Base-by-base conservation (phyloP, 2,329 filamentous ascomycete genomes). In the Aspergillus clavatus region DNA sequence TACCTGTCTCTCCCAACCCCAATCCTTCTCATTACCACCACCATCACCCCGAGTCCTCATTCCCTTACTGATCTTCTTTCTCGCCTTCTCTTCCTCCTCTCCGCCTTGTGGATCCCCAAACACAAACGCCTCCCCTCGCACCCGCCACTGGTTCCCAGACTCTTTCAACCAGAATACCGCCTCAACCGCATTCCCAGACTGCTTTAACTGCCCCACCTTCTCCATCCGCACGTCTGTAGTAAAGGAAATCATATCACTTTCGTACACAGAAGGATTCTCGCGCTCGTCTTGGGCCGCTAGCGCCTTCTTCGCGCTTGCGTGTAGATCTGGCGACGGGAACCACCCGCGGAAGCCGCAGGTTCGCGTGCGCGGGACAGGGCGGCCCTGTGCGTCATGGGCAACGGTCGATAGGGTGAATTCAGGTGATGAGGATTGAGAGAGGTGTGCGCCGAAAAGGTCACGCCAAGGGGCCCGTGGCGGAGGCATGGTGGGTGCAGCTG, bases 151-250 rank as follows among this genome's bases (percentile, higher is more conserved):
- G 12, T 81, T 85, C 65, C 75, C 79, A 4, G 75, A 73, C 35
- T 84, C 79, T 52, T 80, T 78, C 7, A 83, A 73, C 91, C 90
- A 97, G 65, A 87, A 93, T 8, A 89, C 80, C 5, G 83, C 87
- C 69, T 96, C 91, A n/a, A 91, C 81, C 2, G 78, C 50, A 76
- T 1, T 82, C 82, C 29, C 88, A 82, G 27, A 83, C 78, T 50
- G 74, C 76, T 44, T 81, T 72, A 97, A 68, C 66, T 96, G 84
- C 2, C 74, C 72, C 0, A 86, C 75, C 73, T 97, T 97, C 48
- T 83, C 78, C 88, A 94, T 95, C 37, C 91, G 81, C 7, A 80
- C 81, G 66, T 97, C 93, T 0, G 89, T 95, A 1, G 91, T 95
- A 60, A 96, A 84, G 1, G 86, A 84, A 3, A 86, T 79, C 56